Percentiles rank a stretch among this genome's conserved stretches.
phyloP scores from a whole-genome alignment of 768 basidiomycete genomes.

The Lactarius tabidus region DNA sequence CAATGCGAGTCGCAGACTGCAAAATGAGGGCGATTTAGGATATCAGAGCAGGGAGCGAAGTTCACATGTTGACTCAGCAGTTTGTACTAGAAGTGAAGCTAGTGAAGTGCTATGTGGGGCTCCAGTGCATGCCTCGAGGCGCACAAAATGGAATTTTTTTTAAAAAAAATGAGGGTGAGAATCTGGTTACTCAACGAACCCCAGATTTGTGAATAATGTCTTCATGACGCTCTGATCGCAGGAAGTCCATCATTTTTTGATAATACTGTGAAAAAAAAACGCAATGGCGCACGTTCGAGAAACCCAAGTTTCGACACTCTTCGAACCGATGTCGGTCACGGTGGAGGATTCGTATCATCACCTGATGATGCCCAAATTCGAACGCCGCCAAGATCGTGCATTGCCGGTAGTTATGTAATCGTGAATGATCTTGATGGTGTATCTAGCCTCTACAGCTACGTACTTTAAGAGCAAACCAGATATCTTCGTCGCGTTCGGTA shows the following conservation, averaged over 20 bases:
- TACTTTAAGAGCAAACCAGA: conserved; percentile 22
- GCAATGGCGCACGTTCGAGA: background rate
- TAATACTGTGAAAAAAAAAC: too few species aligned
- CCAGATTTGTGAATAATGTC: background rate
- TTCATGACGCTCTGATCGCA: background rate
- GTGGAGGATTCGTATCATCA: too few species aligned
- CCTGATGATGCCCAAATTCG: background rate
- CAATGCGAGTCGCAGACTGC: background rate
- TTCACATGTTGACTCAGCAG: too few species aligned
- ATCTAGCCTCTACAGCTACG: background rate
- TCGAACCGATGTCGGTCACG: too few species aligned
- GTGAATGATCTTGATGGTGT: background rate
- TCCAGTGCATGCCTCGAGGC: too few species aligned
- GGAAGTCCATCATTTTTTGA: background rate
- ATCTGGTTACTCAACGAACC: too few species aligned
- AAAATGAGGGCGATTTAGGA: too few species aligned
- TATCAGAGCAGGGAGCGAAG: too few species aligned
- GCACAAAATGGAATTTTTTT: too few species aligned
- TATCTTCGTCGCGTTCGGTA: conserved; percentile 13
- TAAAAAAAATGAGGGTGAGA: background rate
- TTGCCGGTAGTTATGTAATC: background rate
- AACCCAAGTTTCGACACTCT: background rate
- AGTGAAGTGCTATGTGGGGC: too few species aligned
- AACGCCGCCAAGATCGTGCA: background rate
- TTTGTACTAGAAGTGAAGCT: too few species aligned